phyloP scores from a whole-genome alignment of 257 asterid genomes.

The Capsicum chinense region DNA sequence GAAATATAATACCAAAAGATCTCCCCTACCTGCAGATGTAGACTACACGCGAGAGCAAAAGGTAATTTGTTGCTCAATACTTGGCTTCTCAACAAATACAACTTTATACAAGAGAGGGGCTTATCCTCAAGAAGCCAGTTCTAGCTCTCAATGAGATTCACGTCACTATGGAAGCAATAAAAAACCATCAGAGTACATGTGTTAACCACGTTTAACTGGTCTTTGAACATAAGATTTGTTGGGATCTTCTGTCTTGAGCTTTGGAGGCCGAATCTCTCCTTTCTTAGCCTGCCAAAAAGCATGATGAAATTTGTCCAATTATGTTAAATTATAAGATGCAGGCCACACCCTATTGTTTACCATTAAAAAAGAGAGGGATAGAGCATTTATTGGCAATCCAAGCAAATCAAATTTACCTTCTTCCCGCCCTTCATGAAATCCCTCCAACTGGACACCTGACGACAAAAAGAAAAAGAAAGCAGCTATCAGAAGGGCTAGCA shows the following conservation, averaged over 20 bases:
- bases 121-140: slow-evolving; percentile 31
- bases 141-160: slow-evolving; percentile 11
- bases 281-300: slow-evolving; percentile 65
- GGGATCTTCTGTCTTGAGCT: slow-evolving; percentile 98
- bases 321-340: not conserved
- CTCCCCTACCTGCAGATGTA: not conserved
- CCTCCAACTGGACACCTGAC: slow-evolving; percentile 98
- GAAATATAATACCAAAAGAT: not conserved
- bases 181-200: not conserved
- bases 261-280: slow-evolving; percentile 97
- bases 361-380: not conserved
- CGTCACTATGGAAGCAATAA: not conserved
- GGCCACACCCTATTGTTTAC: not conserved
- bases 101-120: slow-evolving; percentile 30
- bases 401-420: slow-evolving; percentile 55
- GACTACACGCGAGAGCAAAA: not conserved
- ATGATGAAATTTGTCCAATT: not conserved
- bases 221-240: slow-evolving; percentile 97
- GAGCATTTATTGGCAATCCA: not conserved
- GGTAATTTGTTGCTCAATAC: slow-evolving; percentile 21
- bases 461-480: not conserved
- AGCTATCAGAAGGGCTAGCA: not conserved
- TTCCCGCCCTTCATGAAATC: slow-evolving; percentile 98
- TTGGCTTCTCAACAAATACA: slow-evolving; percentile 4
- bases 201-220: slow-evolving; percentile 76